These are phyloP conservation scores for Kodamaea hsintzibuensis DNA, from an alignment of 805 yeast genomes.

Conservation along the genomic window DNA sequence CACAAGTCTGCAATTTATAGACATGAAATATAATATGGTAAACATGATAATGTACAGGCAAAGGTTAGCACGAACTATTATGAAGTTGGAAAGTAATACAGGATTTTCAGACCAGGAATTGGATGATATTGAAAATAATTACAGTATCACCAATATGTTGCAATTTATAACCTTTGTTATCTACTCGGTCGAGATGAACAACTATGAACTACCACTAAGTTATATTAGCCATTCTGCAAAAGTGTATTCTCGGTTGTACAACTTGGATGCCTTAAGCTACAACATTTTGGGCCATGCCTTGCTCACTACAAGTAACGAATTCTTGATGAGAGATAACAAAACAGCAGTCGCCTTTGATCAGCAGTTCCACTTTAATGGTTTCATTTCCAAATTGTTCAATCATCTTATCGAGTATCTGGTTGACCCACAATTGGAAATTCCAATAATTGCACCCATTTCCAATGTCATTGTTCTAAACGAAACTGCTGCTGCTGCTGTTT, in stretches of 20 bases:
- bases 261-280: constrained; percentile 15
- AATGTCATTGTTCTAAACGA: background rate
- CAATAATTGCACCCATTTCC: background rate
- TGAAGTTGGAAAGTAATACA: constrained; percentile 4
- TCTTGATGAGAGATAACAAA: constrained; percentile 1
- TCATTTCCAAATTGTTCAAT: constrained; percentile 11
- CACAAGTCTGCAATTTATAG: background rate
- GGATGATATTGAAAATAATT: constrained; percentile 12
- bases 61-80: constrained; percentile 5
- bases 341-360: constrained; percentile 4
- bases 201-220: constrained; percentile 13
- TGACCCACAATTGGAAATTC: constrained; percentile 3
- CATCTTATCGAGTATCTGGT: background rate
- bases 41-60: constrained; percentile 10
- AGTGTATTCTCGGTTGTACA: constrained; percentile 20
- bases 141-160: constrained; percentile 18
- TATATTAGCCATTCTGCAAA: constrained; percentile 14
- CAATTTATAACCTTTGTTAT: constrained; percentile 18
- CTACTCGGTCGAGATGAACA: constrained; percentile 15
- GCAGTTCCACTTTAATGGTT: constrained; percentile 10
- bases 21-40: constrained; percentile 6
- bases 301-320: constrained; percentile 8
- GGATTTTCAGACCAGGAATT: constrained; percentile 6
- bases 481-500: background rate
- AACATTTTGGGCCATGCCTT: constrained; percentile 20